Base-by-base conservation (phyloP, 2,329 filamentous ascomycete species). In the Cladobotryum mycophilum region DNA sequence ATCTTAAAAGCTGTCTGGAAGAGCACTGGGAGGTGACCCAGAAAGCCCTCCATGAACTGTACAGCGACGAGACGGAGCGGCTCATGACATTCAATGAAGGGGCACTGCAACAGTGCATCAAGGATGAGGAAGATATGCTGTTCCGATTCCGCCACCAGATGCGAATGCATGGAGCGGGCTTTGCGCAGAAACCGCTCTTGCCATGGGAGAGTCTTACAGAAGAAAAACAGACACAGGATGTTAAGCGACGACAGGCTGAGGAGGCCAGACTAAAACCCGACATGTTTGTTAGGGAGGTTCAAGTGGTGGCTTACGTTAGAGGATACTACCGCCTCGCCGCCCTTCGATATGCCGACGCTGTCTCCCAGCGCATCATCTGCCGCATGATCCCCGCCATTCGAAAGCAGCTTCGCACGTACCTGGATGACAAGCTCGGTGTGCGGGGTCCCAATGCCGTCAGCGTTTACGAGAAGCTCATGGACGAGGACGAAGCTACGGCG, bases 261-360 rank as follows among this genome's bases (percentile, higher is more conserved):
- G 54, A 71, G 6, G 57, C 63, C 12, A 76, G 74, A 22, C 68
- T 88, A 11, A 76, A 75, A 0, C 63, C 70, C 0, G 86, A 89
- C 58, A 70, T 73, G 0, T 89, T 81, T 56, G 62, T 71, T 1
- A 65, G 69, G 0, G 85, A 89, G 60, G 65, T 90, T 1, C 71
- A 76, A 8, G 79, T 86, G 0, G 78, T 86, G 12, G 48, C 82
- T 0, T 81, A 81, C 4, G 75, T 88, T 41, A 72, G 84, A 0
- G 84, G 79, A 0, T 90, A 89, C 63, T 90, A 90, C 60, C 74
- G 80, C 43, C 77, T 85, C 4, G 85, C 86, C 0, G 78, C 81
- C 0, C 68, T 75, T 34, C 77, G 85, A 1, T 86, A 89, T 58
- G 73, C 81, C 1, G 85, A 90, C 49, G 64, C 68, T 2, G 68